These are phyloP conservation scores for Fomitopsis pinicola DNA, from an alignment of 1,284 basidiomycete genomes.

Conservation along the genomic window DNA sequence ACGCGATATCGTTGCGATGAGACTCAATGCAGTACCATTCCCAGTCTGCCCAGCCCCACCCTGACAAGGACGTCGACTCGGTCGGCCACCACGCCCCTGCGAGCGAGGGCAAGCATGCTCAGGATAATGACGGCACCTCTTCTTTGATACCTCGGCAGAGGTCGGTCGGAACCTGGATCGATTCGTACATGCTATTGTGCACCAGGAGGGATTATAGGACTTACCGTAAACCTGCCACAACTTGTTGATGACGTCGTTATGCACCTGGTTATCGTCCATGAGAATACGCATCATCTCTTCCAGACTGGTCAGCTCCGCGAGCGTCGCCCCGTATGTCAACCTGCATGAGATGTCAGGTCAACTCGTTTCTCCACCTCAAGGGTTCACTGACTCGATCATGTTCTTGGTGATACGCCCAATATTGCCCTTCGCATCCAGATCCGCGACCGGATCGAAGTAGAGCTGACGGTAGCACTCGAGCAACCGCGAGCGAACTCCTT, in stretches of 20 bases:
- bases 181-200: background rate
- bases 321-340: slow-evolving; percentile 84
- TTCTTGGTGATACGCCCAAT: slow-evolving; percentile 96
- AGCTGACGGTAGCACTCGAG: slow-evolving; percentile 88
- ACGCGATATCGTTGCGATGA: background rate
- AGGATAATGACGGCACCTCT: slow-evolving; percentile 93
- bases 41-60: slow-evolving; percentile 84
- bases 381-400: slow-evolving; percentile 81
- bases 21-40: slow-evolving; percentile 56
- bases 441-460: slow-evolving; percentile 82
- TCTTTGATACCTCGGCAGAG: slow-evolving; percentile 79
- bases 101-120: slow-evolving; percentile 92
- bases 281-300: slow-evolving; percentile 96
- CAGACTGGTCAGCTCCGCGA: slow-evolving; percentile 93
- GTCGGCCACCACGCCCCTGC: slow-evolving; percentile 82
- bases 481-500: slow-evolving; percentile 83
- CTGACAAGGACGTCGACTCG: slow-evolving; percentile 83
- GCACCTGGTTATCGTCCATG: slow-evolving; percentile 84
- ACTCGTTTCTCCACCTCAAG: too few species aligned
- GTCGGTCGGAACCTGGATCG: slow-evolving; percentile 60
- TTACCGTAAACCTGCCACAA: slow-evolving; percentile 95
- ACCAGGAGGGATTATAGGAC: slow-evolving; percentile 24
- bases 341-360: slow-evolving; percentile 34
- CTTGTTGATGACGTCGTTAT: slow-evolving; percentile 82
- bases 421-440: slow-evolving; percentile 78